Evolutionary conservation across 257 asterid genomes (phyloP), one percentile per base, ranked within the genome.

Genomic region (Solanum pinnatisectum): DNA sequence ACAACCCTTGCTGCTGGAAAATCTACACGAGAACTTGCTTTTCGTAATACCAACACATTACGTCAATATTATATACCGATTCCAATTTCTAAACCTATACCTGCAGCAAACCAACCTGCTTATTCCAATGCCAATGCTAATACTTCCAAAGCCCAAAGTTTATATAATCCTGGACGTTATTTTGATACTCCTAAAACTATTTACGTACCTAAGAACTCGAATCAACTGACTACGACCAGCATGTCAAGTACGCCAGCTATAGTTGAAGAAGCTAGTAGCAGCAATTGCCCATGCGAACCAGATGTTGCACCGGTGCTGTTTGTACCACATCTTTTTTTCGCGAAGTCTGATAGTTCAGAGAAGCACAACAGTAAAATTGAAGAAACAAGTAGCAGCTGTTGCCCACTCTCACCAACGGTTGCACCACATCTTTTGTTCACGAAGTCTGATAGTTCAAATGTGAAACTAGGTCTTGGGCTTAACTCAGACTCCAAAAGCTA

Each of bases 1-100:
- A 82, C 91, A 63, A 90, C 89, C 84, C 91, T 91, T 23, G 88
- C 83, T 20, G 25, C 87, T 22, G 95, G 94, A 52, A 93, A 92
- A 10, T 78, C 77, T 32, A 92, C 92, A 15, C 87, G 3, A 78
- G 15, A 78, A 25, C 65, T 42, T 42, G n/a, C 37, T 78, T 42
- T 13, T 42, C 25, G 37, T 18, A 52, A 52, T 27, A 25, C 35
- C 16, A 78, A 78, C 14, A 25, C 84, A 78, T 78, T 42, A 78
- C 15, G 84, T 56, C 84, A 46, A 23, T 60, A 84, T 40, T 44
- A 20, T 8, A 32, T 30, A 42, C 73, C 22, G 10, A 72, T 33
- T 40, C 22, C 86, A n/a, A 83, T 49, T 81, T 10, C 42, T 70
- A 87, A 76, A 5, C 73, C 84, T 11, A 68, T 18, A 77, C 72